Evolutionary conservation across 768 basidiomycete genomes (phyloP).

Genomic region (Trametes elegans): DNA sequence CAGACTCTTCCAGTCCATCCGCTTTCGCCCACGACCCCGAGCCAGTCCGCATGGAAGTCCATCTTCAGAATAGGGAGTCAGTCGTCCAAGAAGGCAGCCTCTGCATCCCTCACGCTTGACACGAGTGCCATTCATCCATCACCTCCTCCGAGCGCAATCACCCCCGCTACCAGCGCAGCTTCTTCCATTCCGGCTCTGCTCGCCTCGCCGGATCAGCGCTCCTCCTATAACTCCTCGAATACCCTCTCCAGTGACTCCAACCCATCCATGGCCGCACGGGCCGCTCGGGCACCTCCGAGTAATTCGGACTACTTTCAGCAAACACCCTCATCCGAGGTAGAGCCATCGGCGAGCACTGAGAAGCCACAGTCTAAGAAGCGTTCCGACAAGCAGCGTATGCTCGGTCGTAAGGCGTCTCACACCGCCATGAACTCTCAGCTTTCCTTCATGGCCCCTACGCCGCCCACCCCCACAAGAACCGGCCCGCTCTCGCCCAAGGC

Average conservation of each 20-base stretch:
- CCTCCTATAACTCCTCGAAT: slow-evolving; percentile 77
- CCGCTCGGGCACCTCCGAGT: slow-evolving; percentile 20
- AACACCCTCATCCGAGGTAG: slow-evolving; percentile 16
- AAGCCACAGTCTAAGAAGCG: slow-evolving; percentile 28
- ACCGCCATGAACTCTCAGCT: slow-evolving; percentile 50
- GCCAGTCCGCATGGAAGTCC: slow-evolving; percentile 57
- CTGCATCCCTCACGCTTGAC: slow-evolving; percentile 53
- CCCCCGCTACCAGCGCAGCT: slow-evolving; percentile 18
- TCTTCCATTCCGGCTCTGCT: slow-evolving; percentile 29
- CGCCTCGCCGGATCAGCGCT: slow-evolving; percentile 58
- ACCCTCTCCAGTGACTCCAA: slow-evolving; percentile 75
- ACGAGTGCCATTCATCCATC: slow-evolving; percentile 39
- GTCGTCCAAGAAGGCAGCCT: slow-evolving; percentile 57
- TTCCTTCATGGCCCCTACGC: slow-evolving; percentile 39
- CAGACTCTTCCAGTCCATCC: slow-evolving; percentile 17
- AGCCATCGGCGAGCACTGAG: slow-evolving; percentile 12
- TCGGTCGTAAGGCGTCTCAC: slow-evolving; percentile 39
- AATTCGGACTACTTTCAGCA: slow-evolving; percentile 27
- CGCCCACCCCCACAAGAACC: slow-evolving; percentile 36
- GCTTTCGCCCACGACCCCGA: slow-evolving; percentile 15
- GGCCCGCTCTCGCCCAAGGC: slow-evolving; percentile 65
- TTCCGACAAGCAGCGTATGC: slow-evolving; percentile 30
- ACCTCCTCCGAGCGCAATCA: slow-evolving; percentile 35
- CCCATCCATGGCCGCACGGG: slow-evolving; percentile 29
- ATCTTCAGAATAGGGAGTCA: slow-evolving; percentile 67